Evolutionary conservation across 148 eudicot species (phyloP).

Genomic region (Diospyros lotus): DNA sequence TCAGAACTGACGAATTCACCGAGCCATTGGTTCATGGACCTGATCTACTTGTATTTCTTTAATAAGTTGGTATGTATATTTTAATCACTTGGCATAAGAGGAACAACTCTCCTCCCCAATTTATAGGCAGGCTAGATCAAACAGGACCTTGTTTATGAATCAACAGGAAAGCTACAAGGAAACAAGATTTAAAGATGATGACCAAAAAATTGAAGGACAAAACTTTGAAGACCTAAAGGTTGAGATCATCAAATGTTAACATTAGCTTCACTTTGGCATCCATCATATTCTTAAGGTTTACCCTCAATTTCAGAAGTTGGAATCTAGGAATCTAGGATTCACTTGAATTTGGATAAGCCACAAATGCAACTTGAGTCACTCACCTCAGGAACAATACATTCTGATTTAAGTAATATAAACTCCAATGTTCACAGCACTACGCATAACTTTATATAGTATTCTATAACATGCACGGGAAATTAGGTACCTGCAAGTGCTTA

Average conservation of each 20-base stretch:
- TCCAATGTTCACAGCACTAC: neutral
- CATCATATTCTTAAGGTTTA: neutral
- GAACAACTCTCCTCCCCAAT: neutral
- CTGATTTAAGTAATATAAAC: neutral
- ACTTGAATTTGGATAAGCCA: neutral
- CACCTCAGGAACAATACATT: neutral
- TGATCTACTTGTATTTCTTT: neutral
- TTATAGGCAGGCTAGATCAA: neutral
- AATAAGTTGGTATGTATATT: no score
- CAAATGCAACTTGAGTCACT: neutral
- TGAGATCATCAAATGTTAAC: neutral
- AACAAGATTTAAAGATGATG: neutral
- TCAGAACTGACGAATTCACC: neutral
- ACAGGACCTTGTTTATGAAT: neutral
- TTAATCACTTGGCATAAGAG: neutral
- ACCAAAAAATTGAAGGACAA: neutral
- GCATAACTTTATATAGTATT: no score
- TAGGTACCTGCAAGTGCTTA: neutral
- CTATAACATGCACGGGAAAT: neutral
- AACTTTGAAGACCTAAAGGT: neutral
- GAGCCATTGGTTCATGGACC: no score
- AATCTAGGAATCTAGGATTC: neutral
- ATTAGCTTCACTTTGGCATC: neutral
- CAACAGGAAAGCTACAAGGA: neutral
- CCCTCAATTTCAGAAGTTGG: conserved; percentile 3